These are phyloP conservation scores for Aristolochia californica DNA, from an alignment of 164 flowering plant species.

Conservation along the genomic window DNA sequence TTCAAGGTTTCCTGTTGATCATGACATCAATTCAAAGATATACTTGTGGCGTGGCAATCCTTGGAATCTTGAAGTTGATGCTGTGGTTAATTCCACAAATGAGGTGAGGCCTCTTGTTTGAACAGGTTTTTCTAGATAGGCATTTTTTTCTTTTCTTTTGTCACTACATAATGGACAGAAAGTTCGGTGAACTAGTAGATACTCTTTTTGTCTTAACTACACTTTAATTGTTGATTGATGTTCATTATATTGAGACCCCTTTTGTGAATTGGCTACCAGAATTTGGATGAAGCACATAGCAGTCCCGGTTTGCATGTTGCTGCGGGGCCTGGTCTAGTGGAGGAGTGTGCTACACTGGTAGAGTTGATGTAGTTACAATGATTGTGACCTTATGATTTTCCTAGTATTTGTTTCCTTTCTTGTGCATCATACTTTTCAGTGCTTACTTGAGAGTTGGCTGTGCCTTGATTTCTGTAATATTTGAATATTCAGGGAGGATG, in stretches of 20 bases:
- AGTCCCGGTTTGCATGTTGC: constrained; percentile 97
- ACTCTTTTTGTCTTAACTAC: too few species aligned
- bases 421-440: too few species aligned
- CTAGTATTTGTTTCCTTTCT: too few species aligned
- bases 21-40: constrained; percentile 78
- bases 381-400: neutral
- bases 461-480: too few species aligned
- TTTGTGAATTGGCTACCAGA: constrained; percentile 24
- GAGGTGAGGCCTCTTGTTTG: constrained; percentile 45
- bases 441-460: too few species aligned
- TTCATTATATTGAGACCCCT: constrained; percentile 1
- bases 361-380: constrained; percentile 2
- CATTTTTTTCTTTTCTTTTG: neutral
- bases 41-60: constrained; percentile 98
- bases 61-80: constrained; percentile 98
- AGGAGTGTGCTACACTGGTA: constrained; percentile 89
- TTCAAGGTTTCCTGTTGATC: constrained; percentile 86
- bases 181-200: too few species aligned
- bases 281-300: constrained; percentile 91
- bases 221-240: neutral
- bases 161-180: neutral
- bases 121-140: neutral
- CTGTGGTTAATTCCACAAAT: constrained; percentile 95
- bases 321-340: constrained; percentile 97
- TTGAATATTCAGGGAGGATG: constrained; percentile 74